Evolutionary conservation across 1,139 yeast genomes (phyloP).

Genomic region (Martiniozyma asiatica): DNA sequence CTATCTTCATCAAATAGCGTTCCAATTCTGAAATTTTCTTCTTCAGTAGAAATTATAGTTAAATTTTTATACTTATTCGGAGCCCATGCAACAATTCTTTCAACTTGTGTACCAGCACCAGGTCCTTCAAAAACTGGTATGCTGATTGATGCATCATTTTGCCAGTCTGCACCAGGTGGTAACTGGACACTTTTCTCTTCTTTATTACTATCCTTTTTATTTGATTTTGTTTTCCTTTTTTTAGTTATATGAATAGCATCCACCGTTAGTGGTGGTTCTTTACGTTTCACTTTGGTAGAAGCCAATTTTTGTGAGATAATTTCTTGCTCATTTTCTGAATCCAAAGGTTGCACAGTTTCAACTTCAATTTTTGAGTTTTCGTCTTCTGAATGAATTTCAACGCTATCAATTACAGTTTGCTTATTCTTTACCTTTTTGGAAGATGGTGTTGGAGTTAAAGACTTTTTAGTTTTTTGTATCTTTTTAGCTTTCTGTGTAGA

Average conservation of each 20-base stretch:
- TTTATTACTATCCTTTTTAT: neutral
- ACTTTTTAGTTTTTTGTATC: neutral
- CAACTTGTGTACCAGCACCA: conserved; percentile 31
- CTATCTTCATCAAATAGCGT: conserved; percentile 57
- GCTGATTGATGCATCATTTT: conserved; percentile 29
- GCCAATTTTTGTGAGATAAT: no score
- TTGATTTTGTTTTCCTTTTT: neutral
- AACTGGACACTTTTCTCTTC: neutral
- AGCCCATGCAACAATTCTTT: conserved; percentile 56
- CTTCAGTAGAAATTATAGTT: conserved; percentile 29
- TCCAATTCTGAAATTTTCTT: conserved; percentile 52
- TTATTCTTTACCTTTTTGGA: no score
- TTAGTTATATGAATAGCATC: no score
- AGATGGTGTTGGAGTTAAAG: no score
- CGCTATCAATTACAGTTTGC: no score
- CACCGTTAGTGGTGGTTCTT: no score
- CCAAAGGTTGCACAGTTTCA: no score
- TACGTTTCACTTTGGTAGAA: no score
- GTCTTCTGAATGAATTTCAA: no score
- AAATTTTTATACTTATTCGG: conserved; percentile 45
- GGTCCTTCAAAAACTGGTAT: conserved; percentile 45
- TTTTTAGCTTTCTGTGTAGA: neutral
- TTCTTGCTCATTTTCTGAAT: no score
- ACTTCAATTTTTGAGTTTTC: no score
- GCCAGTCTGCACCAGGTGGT: conserved; percentile 41